Evolutionary conservation across 1,284 basidiomycete genomes (phyloP).

Genomic region (Trichosporon sp.): DNA sequence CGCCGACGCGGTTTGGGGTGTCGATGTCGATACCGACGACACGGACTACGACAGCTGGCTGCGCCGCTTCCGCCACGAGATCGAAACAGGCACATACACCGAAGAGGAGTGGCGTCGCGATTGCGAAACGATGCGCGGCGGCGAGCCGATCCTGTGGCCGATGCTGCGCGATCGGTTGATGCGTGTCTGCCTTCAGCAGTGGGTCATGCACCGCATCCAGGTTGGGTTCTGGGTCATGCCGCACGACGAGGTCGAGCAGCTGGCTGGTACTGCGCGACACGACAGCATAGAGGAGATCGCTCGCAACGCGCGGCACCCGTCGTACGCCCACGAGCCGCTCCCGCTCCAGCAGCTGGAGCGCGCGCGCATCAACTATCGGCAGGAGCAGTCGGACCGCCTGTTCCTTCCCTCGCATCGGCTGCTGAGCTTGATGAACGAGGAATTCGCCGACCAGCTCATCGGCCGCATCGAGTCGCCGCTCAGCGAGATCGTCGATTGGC

Average conservation of each 20-base stretch:
- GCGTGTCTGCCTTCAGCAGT: conserved; percentile 22
- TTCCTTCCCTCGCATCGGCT: conserved; percentile 15
- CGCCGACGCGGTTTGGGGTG: conserved; percentile 1
- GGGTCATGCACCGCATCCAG: conserved; percentile 23
- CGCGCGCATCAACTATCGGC: background rate
- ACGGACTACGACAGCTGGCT: background rate
- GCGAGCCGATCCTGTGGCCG: conserved; percentile 1
- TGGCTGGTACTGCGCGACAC: conserved; percentile 5
- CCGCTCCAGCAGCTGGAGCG: background rate
- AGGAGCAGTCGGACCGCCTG: background rate
- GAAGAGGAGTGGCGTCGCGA: conserved; percentile 9
- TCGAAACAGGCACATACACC: conserved; percentile 10
- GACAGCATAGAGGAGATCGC: conserved; percentile 4
- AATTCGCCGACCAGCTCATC: background rate
- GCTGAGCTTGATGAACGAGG: conserved; percentile 10
- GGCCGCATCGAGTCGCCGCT: conserved; percentile 5
- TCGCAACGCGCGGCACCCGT: background rate
- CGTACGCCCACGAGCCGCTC: background rate
- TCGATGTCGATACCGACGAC: conserved; percentile 4
- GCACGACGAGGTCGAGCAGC: conserved; percentile 28
- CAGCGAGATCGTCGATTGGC: conserved; percentile 10
- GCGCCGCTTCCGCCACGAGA: conserved; percentile 7
- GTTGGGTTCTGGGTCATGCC: conserved; percentile 34
- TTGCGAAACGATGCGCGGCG: background rate
- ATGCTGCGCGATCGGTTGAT: conserved; percentile 16